A percentile compares a stretch with the other conserved stretches of the same genome.
These are phyloP conservation scores for Avena insularis DNA, from an alignment of 176 grass and related monocot genomes.

Conservation along the genomic window DNA sequence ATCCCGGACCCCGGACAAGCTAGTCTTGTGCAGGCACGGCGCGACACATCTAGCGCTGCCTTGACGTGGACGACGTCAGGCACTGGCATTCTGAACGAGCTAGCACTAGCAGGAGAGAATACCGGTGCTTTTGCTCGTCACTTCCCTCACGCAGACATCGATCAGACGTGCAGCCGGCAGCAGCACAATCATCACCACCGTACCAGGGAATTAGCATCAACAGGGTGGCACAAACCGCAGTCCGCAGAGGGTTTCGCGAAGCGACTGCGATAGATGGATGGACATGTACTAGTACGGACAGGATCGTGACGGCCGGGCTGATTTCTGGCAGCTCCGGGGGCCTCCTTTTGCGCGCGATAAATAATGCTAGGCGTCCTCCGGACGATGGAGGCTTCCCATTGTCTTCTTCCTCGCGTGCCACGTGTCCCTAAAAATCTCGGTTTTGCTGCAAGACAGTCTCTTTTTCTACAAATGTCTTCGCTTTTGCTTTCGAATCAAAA, in stretches of 20 bases:
- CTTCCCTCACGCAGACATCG: not conserved
- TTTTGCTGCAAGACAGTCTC: too few species aligned
- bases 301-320: not conserved
- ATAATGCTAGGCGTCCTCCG: too few species aligned
- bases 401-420: too few species aligned
- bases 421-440: too few species aligned
- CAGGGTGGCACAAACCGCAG: not conserved
- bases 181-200: too few species aligned
- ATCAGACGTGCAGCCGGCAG: not conserved
- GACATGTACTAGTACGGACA: too few species aligned
- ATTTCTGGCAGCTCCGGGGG: too few species aligned
- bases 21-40: not conserved
- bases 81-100: not conserved
- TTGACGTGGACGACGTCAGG: not conserved
- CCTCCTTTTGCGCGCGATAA: not conserved
- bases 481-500: too few species aligned
- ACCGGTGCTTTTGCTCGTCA: not conserved
- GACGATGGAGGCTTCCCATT: too few species aligned
- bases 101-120: not conserved
- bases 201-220: not conserved
- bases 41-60: too few species aligned
- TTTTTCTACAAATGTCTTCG: too few species aligned
- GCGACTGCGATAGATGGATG: not conserved
- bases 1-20: not conserved
- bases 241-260: not conserved